These are phyloP conservation scores for Lachancea meyersii DNA, from an alignment of 805 yeast species.

Conservation along the genomic window DNA sequence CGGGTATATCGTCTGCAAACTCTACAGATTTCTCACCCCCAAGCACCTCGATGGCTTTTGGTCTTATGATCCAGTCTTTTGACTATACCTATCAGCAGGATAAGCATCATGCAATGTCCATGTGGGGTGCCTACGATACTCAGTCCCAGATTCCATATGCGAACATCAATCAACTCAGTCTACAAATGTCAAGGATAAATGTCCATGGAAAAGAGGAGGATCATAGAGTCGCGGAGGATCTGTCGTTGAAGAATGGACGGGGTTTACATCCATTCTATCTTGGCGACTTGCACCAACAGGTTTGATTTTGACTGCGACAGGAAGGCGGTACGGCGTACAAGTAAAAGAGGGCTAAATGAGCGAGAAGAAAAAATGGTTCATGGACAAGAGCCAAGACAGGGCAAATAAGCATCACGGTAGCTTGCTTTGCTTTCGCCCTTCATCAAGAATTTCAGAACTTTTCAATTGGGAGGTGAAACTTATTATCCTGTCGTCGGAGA, in stretches of 20 bases:
- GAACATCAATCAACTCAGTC: slow-evolving; percentile 6
- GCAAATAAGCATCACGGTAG: too few relatives aligned
- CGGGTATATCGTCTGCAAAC: background rate
- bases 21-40: slow-evolving; percentile 4
- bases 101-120: background rate
- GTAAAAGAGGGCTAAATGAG: background rate
- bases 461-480: too few relatives aligned
- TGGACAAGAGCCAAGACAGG: too few relatives aligned
- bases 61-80: background rate
- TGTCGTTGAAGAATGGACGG: slow-evolving; percentile 1
- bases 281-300: slow-evolving; percentile 10
- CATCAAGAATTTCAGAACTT: too few relatives aligned
- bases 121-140: background rate
- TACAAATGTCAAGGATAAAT: slow-evolving; percentile 13
- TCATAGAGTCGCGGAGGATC: background rate
- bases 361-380: background rate
- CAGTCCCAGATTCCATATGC: background rate
- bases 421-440: too few relatives aligned
- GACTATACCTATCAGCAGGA: slow-evolving; percentile 8
- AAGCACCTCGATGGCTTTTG: slow-evolving; percentile 12
- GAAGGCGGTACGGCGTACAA: background rate
- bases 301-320: background rate
- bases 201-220: slow-evolving; percentile 15
- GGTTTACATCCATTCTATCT: slow-evolving; percentile 14
- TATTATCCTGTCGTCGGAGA: too few relatives aligned